Conservation (phyloP, 805 yeast genomes). For the Ogataea degrootiae region DNA sequence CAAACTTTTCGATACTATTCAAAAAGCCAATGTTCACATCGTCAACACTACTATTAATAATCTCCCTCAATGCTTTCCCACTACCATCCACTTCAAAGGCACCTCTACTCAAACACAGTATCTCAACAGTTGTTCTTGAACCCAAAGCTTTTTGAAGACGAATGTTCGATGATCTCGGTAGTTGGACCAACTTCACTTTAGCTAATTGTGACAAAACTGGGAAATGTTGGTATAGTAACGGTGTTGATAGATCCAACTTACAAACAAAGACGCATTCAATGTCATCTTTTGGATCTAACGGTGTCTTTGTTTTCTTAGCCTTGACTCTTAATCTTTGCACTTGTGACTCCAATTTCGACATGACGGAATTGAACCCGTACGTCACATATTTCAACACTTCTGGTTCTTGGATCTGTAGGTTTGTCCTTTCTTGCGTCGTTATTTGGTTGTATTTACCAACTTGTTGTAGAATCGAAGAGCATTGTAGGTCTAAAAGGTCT, state of each 20-base stretch:
- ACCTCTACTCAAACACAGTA: constrained; percentile 16
- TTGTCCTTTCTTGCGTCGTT: constrained; percentile 24
- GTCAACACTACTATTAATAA: constrained; percentile 17
- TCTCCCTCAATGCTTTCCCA: constrained; percentile 5
- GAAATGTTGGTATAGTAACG: constrained; percentile 51
- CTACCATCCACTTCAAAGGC: constrained; percentile 2
- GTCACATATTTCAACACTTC: constrained; percentile 26
- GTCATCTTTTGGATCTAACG: constrained; percentile 3
- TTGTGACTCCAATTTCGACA: constrained; percentile 41
- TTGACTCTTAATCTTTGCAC: background rate
- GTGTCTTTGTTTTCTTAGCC: constrained; percentile 39
- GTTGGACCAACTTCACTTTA: constrained; percentile 52
- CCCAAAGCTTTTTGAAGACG: constrained; percentile 16
- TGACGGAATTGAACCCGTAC: constrained; percentile 54
- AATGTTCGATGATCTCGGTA: constrained; percentile 44
- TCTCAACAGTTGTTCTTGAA: constrained; percentile 8
- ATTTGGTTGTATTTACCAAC: constrained; percentile 11
- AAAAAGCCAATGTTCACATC: constrained; percentile 24
- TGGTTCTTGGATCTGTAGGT: constrained; percentile 24
- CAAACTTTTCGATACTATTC: constrained; percentile 13
- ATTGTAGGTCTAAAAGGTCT: constrained; percentile 26
- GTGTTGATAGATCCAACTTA: constrained; percentile 33
- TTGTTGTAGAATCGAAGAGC: constrained; percentile 9
- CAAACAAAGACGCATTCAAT: constrained; percentile 53
- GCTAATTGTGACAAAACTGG: constrained; percentile 53